A percentile compares a stretch with the other conserved stretches of the same genome.
phyloP scores from a whole-genome alignment of 2,329 filamentous ascomycete species.

The Fusarium succisae region DNA sequence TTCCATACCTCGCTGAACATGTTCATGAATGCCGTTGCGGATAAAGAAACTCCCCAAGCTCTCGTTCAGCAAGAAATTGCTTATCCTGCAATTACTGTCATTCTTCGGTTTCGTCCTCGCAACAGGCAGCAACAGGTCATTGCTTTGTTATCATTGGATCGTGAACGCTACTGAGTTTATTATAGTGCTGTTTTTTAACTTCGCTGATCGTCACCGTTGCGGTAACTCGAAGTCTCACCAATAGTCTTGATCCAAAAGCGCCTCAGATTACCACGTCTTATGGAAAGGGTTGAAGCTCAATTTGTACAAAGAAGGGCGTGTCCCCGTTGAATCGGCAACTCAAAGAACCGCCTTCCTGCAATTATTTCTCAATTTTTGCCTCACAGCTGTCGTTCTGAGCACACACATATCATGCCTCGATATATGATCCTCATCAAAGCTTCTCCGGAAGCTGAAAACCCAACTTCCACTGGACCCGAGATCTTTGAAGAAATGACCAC shows the following conservation, averaged over 20 bases:
- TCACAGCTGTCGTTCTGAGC: not conserved
- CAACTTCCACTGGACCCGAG: conserved; percentile 18
- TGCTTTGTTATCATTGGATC: not conserved
- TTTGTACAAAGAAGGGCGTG: not conserved
- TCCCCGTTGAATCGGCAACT: not conserved
- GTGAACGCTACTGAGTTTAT: not conserved
- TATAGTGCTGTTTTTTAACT: not conserved
- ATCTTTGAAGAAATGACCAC: conserved; percentile 40
- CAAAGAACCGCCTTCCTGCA: not conserved
- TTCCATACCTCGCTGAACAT: not conserved
- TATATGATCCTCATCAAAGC: conserved; percentile 47
- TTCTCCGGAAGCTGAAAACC: conserved; percentile 35
- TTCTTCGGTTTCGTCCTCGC: not conserved
- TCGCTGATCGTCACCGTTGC: no score
- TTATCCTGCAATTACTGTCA: not conserved
- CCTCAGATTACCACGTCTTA: not conserved
- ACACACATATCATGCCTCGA: conserved; percentile 38
- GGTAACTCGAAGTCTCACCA: not conserved
- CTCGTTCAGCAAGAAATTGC: no score
- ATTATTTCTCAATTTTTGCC: not conserved
- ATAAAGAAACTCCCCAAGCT: not conserved
- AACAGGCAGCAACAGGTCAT: not conserved
- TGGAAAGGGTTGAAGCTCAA: not conserved
- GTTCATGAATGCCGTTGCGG: not conserved
- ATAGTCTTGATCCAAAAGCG: not conserved